phyloP scores from a whole-genome alignment of 345 rosid genomes.

The Ceriops zippeliana region DNA sequence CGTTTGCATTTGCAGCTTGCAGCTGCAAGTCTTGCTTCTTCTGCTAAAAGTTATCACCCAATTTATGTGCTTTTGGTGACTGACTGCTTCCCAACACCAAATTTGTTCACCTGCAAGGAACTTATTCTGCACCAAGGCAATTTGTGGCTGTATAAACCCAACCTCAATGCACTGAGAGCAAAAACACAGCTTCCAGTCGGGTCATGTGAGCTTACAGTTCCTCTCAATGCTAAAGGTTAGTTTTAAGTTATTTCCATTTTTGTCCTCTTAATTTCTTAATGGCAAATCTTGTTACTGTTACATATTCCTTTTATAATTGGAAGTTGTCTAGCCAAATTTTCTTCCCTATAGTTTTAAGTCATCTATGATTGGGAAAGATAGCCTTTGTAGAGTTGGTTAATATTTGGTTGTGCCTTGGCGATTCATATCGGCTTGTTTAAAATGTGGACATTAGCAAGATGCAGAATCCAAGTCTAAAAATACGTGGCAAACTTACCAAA shows the following conservation, averaged over 20 bases:
- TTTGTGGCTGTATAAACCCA: constrained; percentile 75
- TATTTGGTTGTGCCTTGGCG: background rate
- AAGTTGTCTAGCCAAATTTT: background rate
- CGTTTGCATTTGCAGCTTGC: constrained; percentile 82
- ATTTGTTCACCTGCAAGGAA: constrained; percentile 78
- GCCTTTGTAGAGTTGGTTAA: background rate
- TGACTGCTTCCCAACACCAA: constrained; percentile 72
- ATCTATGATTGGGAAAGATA: background rate
- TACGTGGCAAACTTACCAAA: background rate
- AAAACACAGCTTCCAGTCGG: constrained; percentile 72
- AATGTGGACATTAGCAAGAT: no score
- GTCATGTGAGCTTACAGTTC: constrained; percentile 84
- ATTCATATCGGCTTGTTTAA: background rate
- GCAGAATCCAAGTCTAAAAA: background rate
- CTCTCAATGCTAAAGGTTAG: constrained; percentile 78
- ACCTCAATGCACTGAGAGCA: constrained; percentile 54
- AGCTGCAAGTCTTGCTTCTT: constrained; percentile 73
- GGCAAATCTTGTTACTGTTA: background rate
- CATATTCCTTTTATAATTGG: background rate
- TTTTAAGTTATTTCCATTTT: constrained; percentile 8
- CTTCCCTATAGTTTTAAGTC: background rate
- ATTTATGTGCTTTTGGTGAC: constrained; percentile 64
- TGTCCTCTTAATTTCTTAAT: background rate
- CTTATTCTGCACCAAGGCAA: constrained; percentile 51
- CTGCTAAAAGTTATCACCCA: constrained; percentile 66